A percentile compares a stretch with the other conserved stretches of the same genome.
Conservation (phyloP, 495 filamentous ascomycete species). For the Penicillium parvum region DNA sequence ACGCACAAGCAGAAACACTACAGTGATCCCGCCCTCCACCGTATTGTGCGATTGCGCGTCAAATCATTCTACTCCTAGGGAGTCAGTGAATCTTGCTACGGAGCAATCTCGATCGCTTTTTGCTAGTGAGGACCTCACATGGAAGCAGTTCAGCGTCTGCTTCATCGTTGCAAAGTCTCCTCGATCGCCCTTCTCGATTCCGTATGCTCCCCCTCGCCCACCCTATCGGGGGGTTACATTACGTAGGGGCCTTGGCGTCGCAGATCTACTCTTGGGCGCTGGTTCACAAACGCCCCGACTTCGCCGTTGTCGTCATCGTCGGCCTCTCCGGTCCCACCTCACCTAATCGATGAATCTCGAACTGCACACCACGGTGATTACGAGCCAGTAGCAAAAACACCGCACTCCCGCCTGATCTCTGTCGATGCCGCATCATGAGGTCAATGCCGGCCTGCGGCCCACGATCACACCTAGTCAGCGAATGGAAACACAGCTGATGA, state of each 20-base stretch:
- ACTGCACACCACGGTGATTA: not conserved
- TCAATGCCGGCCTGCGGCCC: not conserved
- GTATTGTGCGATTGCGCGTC: not conserved
- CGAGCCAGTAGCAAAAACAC: slow-evolving; percentile 1
- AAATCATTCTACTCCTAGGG: not conserved
- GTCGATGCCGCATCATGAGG: not conserved
- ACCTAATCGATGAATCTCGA: not conserved
- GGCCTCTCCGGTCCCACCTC: not conserved
- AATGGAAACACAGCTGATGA: too few relatives aligned
- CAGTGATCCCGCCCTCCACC: not conserved
- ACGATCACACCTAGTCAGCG: not conserved
- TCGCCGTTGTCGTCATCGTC: slow-evolving; percentile 2
- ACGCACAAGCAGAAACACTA: not conserved
- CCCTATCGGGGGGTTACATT: too few relatives aligned
- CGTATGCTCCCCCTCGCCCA: too few relatives aligned
- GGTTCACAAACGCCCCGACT: not conserved
- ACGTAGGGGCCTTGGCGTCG: not conserved
- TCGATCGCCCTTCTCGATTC: too few relatives aligned
- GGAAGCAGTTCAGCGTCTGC: too few relatives aligned
- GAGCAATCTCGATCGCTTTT: too few relatives aligned
- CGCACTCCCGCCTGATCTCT: not conserved
- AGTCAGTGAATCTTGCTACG: too few relatives aligned
- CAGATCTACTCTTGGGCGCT: not conserved
- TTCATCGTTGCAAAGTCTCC: too few relatives aligned
- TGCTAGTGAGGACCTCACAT: too few relatives aligned